Conservation (phyloP, 192 early-diverging fungal species). For the Backusella morwellensis region DNA sequence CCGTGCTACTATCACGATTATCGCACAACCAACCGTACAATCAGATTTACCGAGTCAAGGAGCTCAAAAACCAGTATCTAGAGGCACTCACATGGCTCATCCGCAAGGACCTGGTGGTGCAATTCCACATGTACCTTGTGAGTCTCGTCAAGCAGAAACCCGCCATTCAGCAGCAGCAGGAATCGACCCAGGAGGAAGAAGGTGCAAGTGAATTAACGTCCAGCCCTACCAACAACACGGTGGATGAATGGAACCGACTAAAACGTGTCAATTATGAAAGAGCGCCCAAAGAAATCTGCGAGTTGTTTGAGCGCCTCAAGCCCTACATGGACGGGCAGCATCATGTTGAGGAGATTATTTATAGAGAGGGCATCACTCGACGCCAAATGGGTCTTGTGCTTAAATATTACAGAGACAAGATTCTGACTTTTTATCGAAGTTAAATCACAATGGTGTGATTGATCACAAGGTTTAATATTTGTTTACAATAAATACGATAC, state of each 20-base stretch:
- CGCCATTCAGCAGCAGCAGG: not conserved
- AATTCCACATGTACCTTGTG: constrained; percentile 79
- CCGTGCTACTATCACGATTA: constrained; percentile 54
- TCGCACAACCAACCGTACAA: constrained; percentile 55
- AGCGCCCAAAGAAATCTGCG: constrained; percentile 52
- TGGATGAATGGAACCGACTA: constrained; percentile 31
- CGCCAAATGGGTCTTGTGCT: constrained; percentile 30
- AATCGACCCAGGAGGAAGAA: not conserved
- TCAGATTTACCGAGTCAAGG: constrained; percentile 57
- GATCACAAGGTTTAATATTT: not conserved
- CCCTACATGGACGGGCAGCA: constrained; percentile 77
- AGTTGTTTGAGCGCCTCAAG: constrained; percentile 60
- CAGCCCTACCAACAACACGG: constrained; percentile 29
- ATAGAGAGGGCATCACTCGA: constrained; percentile 53
- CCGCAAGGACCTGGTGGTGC: constrained; percentile 70
- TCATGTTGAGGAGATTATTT: constrained; percentile 80
- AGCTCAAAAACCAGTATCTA: constrained; percentile 66
- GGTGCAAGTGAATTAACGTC: not conserved
- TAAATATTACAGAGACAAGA: constrained; percentile 33
- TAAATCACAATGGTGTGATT: constrained; percentile 1
- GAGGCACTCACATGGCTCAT: constrained; percentile 83
- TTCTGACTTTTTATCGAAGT: constrained; percentile 31
- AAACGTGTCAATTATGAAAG: constrained; percentile 48
- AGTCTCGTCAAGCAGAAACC: constrained; percentile 50
- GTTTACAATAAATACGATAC: not conserved